phyloP scores from a whole-genome alignment of 768 basidiomycete species.

The Rhodotorula paludigena region DNA sequence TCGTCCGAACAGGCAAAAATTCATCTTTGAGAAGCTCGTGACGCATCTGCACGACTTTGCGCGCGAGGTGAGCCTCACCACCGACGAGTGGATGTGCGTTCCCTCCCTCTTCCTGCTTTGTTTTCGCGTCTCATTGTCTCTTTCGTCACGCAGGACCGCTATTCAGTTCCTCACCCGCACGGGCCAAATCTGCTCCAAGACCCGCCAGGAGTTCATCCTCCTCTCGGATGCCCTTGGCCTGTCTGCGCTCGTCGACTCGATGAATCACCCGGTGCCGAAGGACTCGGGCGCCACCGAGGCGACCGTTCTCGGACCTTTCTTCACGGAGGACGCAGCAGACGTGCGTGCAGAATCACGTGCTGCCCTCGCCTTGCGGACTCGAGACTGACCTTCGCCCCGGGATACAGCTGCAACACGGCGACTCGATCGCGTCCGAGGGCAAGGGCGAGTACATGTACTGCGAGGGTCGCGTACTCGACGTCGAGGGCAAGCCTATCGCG shows the following conservation, averaged over 20 bases:
- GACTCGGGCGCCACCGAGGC: constrained; percentile 43
- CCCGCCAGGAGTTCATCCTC: constrained; percentile 64
- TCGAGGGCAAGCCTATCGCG: constrained; percentile 47
- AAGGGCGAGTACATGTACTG: constrained; percentile 81
- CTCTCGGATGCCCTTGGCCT: constrained; percentile 77
- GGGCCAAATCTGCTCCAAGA: constrained; percentile 66
- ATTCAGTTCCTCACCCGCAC: constrained; percentile 71
- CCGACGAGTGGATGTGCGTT: constrained; percentile 67
- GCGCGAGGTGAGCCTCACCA: constrained; percentile 56
- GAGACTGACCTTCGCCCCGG: neutral
- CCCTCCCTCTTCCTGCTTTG: neutral
- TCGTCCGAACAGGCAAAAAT: constrained; percentile 50
- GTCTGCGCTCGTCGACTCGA: constrained; percentile 65
- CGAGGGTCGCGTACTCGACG: constrained; percentile 63
- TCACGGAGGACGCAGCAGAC: constrained; percentile 37
- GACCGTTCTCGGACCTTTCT: constrained; percentile 37
- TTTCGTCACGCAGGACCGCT: constrained; percentile 49
- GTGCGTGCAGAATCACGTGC: neutral
- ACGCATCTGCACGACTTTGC: constrained; percentile 60
- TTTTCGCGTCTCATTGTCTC: neutral
- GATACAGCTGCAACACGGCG: constrained; percentile 54
- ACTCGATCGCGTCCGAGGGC: constrained; percentile 76
- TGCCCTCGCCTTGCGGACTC: neutral
- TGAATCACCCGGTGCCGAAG: constrained; percentile 42
- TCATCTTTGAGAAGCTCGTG: constrained; percentile 56